Conservation (phyloP, 2,329 filamentous ascomycete genomes). For the Mycocentrospora acerina region DNA sequence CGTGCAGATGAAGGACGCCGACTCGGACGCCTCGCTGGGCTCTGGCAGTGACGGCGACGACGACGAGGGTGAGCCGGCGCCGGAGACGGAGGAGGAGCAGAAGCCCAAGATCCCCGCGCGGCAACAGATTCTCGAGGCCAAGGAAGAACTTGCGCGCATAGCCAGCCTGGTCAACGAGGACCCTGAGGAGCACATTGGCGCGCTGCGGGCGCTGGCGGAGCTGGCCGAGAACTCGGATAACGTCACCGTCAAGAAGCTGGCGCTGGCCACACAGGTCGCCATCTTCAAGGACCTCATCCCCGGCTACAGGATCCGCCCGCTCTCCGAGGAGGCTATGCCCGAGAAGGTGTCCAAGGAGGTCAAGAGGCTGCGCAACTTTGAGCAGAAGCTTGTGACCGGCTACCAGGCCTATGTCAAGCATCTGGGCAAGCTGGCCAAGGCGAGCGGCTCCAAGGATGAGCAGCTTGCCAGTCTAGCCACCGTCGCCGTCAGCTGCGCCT, state of each 20-base stretch:
- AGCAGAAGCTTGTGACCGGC: constrained; percentile 80
- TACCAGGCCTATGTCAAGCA: constrained; percentile 85
- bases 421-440: constrained; percentile 67
- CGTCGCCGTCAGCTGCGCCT: constrained; percentile 83
- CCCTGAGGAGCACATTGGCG: constrained; percentile 83
- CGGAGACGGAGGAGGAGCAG: constrained; percentile 48
- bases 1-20: constrained; percentile 53
- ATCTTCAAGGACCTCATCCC: constrained; percentile 97
- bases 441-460: constrained; percentile 46
- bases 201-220: constrained; percentile 75
- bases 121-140: constrained; percentile 80
- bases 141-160: constrained; percentile 87
- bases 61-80: constrained; percentile 48
- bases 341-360: constrained; percentile 93
- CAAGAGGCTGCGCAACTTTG: constrained; percentile 75
- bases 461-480: constrained; percentile 57
- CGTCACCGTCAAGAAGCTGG: constrained; percentile 75
- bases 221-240: constrained; percentile 69
- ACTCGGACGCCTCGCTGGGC: constrained; percentile 65
- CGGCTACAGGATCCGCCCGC: constrained; percentile 87
- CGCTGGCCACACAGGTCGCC: constrained; percentile 80
- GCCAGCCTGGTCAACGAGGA: constrained; percentile 83
- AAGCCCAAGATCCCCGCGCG: constrained; percentile 69
- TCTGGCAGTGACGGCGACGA: constrained; percentile 55
- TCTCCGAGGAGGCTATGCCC: constrained; percentile 70